Base-by-base conservation (phyloP, 2,329 filamentous ascomycete species). In the Fusarium sp. region DNA sequence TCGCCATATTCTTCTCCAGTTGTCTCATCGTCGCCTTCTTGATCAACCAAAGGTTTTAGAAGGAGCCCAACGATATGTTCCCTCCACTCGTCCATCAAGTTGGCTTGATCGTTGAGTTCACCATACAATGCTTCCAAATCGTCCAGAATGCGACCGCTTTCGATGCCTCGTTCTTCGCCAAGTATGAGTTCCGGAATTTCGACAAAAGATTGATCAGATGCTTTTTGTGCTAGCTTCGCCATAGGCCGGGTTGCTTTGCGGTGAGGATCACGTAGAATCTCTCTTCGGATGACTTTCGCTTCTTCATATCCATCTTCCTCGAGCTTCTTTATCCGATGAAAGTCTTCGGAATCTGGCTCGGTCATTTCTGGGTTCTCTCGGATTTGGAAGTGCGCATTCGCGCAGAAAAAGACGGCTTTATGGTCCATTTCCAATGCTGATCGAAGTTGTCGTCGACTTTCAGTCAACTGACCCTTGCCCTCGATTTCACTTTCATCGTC, bases 1-100 rank as follows among this genome's bases (percentile, higher is more conserved):
- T 92, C 88, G 71, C 94, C 92, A 68, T 97, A 96, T 78, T 98
- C 96, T 63, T 98, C 91, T 25, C 96, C 96, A 13, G 94, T 95
- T 4, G 90, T 87, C 62, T 97, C 93, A 12, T 86, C 80, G 18
- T 83, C 83, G 2, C 89, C 89, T 43, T 97, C 94, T 75, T 96
- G 90, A 72, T 98, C 96, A 20, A 98, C 89, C 3, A 98, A 84
- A 0, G 93, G 89, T 65, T 90, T 86, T 13, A 92, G 81, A 12
- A 98, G 84, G 22, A 95, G 86, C 57, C 91, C 86, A 20, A 93
- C 86, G 62, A 94, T 90, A 44, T 89, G 84, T 61, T 91, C 86
- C 44, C 94, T 89, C 93, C 92, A 97, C 49, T 90, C 85, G 48
- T 92, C 87, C 48, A 97, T 86, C 51, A 91, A 80, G 30, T 86